Percentiles rank a stretch among this genome's conserved stretches.
Evolutionary conservation across 495 filamentous ascomycete species (phyloP).

Genomic region (Penicillium roqueforti): DNA sequence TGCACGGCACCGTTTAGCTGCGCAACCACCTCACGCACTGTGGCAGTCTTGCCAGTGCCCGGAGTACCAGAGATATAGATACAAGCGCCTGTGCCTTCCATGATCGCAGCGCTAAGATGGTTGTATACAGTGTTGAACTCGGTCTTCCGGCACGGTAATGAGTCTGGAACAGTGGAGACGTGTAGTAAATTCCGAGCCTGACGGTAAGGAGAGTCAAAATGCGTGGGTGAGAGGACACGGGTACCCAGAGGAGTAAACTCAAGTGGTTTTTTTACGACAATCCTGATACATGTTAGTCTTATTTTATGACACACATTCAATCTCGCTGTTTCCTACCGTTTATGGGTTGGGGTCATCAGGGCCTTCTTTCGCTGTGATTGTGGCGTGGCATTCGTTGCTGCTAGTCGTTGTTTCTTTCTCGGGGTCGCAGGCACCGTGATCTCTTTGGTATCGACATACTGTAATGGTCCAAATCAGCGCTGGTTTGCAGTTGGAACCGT

Average conservation of each 20-base stretch:
- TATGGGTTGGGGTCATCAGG: constrained; percentile 67
- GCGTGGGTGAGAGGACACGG: constrained; percentile 70
- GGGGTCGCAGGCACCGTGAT: constrained; percentile 53
- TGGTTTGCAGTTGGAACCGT: no score
- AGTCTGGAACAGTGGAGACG: constrained; percentile 84
- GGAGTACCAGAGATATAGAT: constrained; percentile 99
- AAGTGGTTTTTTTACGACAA: constrained; percentile 83
- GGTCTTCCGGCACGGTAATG: constrained; percentile 83
- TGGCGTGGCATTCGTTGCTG: constrained; percentile 54
- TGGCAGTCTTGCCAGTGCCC: constrained; percentile 98
- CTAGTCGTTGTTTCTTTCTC: constrained; percentile 52
- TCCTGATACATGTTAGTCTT: constrained; percentile 34
- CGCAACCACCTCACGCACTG: constrained; percentile 89
- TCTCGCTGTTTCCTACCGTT: constrained; percentile 41
- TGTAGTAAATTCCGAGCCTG: constrained; percentile 85
- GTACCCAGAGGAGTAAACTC: constrained; percentile 95
- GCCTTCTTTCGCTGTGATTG: constrained; percentile 51
- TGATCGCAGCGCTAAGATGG: constrained; percentile 90
- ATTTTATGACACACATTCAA: neutral
- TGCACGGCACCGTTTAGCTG: constrained; percentile 80
- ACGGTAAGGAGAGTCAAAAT: constrained; percentile 82
- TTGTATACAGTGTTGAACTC: constrained; percentile 92
- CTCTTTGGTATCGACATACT: constrained; percentile 44
- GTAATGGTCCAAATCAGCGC: constrained; percentile 6
- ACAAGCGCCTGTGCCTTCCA: constrained; percentile 86